A percentile compares a stretch with the other conserved stretches of the same genome.
phyloP scores from a whole-genome alignment of 2,329 filamentous ascomycete species.

The Apiospora rasikravindrae region DNA sequence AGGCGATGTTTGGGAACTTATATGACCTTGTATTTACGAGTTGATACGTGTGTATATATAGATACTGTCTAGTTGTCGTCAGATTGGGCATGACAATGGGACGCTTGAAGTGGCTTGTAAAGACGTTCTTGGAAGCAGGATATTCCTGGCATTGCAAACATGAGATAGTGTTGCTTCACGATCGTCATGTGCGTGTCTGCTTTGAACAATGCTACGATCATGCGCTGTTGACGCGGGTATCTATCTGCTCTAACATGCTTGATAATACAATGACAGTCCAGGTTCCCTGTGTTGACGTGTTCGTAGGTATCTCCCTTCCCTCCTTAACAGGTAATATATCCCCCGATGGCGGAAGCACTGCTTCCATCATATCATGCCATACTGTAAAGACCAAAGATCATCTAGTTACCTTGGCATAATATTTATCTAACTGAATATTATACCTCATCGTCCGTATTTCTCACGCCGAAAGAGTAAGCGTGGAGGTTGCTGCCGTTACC shows the following conservation, averaged over 20 bases:
- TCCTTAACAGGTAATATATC: background rate
- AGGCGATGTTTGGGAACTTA: background rate
- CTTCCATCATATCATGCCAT: background rate
- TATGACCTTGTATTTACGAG: background rate
- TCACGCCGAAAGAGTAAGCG: constrained; percentile 51
- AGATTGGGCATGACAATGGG: background rate
- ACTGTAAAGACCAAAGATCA: background rate
- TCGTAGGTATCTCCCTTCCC: background rate
- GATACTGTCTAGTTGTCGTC: background rate
- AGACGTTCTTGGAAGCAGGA: background rate
- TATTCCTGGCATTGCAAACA: background rate
- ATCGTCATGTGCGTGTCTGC: background rate
- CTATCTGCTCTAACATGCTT: background rate
- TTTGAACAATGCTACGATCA: background rate
- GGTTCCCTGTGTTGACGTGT: background rate
- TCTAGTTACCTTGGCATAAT: too few relatives aligned
- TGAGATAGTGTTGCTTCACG: background rate
- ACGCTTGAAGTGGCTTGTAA: background rate
- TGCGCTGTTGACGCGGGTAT: constrained; percentile 7
- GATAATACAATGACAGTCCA: background rate
- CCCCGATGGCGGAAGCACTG: too few relatives aligned
- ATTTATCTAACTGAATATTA: constrained; percentile 27
- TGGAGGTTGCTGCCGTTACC: constrained; percentile 43
- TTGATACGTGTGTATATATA: background rate
- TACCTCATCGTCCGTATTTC: constrained; percentile 41